A percentile compares a stretch with the other conserved stretches of the same genome.
These are phyloP conservation scores for Scenedesmus sp. DNA, from an alignment of 163 green algal genomes.

Conservation along the genomic window DNA sequence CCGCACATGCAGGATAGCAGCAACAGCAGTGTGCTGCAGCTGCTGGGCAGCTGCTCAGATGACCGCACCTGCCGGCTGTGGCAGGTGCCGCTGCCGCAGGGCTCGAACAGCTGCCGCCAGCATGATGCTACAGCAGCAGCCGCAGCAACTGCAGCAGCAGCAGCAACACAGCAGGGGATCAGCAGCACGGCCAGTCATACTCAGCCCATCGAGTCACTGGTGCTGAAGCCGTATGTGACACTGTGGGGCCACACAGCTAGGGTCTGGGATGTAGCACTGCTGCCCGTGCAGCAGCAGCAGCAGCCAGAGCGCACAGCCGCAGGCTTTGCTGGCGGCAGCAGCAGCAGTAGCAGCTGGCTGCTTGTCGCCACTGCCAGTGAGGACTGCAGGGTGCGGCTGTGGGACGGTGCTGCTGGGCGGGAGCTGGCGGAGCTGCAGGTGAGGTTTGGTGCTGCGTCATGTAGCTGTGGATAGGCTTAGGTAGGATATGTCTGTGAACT, in stretches of 20 bases:
- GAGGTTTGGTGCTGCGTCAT: not conserved
- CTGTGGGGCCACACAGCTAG: constrained; percentile 35
- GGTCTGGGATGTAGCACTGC: constrained; percentile 3
- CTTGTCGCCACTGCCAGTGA: constrained; percentile 9
- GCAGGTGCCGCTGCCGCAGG: not conserved
- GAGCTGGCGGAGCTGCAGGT: constrained; percentile 12
- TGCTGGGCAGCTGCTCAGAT: constrained; percentile 39
- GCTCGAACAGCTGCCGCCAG: not conserved
- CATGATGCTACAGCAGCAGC: not conserved
- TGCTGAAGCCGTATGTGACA: not conserved
- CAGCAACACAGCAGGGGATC: not conserved
- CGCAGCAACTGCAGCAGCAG: not conserved
- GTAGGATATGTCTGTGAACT: not conserved
- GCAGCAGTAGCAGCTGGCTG: not conserved
- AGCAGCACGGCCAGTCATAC: not conserved
- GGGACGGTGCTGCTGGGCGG: constrained; percentile 12
- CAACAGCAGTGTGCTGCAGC: not conserved
- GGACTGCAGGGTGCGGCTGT: constrained; percentile 26
- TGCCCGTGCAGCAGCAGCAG: not conserved
- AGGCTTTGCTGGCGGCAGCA: not conserved
- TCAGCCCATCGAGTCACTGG: not conserved
- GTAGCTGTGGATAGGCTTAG: not conserved
- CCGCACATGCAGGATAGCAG: not conserved
- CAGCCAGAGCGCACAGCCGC: not conserved
- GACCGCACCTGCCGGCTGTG: constrained; percentile 15